Base-by-base conservation (phyloP, 169 alveolate species). In the Plasmodium coatneyi region DNA sequence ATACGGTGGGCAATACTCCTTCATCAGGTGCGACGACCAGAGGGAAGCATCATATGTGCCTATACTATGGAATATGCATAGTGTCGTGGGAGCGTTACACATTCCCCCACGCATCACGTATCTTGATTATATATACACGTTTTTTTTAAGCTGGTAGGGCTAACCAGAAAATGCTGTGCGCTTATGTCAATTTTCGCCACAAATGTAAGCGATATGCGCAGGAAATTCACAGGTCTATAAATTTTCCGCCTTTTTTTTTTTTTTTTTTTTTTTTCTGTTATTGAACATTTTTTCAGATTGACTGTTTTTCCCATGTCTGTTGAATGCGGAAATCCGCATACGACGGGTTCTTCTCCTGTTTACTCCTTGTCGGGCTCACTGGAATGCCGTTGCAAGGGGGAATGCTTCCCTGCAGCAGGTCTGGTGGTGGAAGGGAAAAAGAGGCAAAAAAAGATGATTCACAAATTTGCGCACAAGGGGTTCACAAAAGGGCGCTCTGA, bases 331-430 rank as follows among this genome's bases (percentile, higher is more conserved):
- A 25, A 66, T 19, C 1, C 14, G n/a, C 32, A 34, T 74, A 56
- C 22, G 54, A 32, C 9, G n/a, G 0, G 28, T 10, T 74, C 54
- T 74, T 74, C 32, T 49, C 36, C 14, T 9, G 46, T 19, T 71
- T 12, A 34, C 39, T 43, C 56, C 19, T 84, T 86, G 16, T 28
- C 30, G 5, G 52, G 52, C 1, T 79, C 66, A 89, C 25, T 89
- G 90, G 74, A 89, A 89, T 14, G 94, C 94, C 52, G 83, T 89
- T 49, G 94, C 94, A 10, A 89, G 36, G 2, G 94, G 90, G 78
- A 56, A 89, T 14, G 36, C 72, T 71, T 89, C 41, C 5, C 28
- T 78, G 34, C 94, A 89, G 46, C 49, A 9, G 28, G 25, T 43
- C 94, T 89, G 71, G 81, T 78, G 71, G 34, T 10, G 39, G 16